Evolutionary conservation across 2,329 filamentous ascomycete species (phyloP).

Genomic region (Scopulariopsis brevicaulis): DNA sequence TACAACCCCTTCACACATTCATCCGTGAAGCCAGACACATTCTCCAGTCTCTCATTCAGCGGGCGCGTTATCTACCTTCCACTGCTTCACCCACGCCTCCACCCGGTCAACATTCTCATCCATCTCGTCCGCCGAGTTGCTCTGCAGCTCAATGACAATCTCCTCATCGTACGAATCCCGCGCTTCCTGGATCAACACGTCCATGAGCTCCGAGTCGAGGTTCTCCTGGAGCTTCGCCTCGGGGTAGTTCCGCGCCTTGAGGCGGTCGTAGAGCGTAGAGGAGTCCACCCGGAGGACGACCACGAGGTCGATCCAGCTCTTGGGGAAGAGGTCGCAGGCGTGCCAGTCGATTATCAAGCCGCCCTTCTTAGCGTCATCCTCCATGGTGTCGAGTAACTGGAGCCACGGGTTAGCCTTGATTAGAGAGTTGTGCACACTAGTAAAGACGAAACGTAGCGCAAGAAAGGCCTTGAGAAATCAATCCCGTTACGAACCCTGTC

Average conservation of each 20-base stretch:
- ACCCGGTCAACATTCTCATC: slow-evolving; percentile 81
- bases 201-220: slow-evolving; percentile 94
- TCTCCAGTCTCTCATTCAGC: neutral
- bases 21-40: neutral
- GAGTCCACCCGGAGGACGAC: slow-evolving; percentile 81
- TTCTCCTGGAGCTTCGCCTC: slow-evolving; percentile 92
- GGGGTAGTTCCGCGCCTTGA: slow-evolving; percentile 70
- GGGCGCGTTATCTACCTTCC: slow-evolving; percentile 37
- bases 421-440: neutral
- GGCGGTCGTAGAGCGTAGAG: slow-evolving; percentile 69
- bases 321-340: slow-evolving; percentile 89
- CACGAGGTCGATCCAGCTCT: slow-evolving; percentile 89
- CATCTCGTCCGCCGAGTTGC: slow-evolving; percentile 73
- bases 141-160: slow-evolving; percentile 80
- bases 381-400: slow-evolving; percentile 77
- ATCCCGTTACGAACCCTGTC: slow-evolving; percentile 56
- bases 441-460: neutral
- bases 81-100: slow-evolving; percentile 68
- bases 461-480: neutral
- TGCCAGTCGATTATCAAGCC: slow-evolving; percentile 97
- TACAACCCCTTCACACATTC: neutral
- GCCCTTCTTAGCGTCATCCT: slow-evolving; percentile 65
- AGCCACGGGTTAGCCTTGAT: neutral
- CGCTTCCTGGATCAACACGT: slow-evolving; percentile 84
- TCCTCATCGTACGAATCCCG: slow-evolving; percentile 75